Evolutionary conservation across 108 stramenopile species (phyloP), one percentile per base, ranked within the genome.

Genomic region (Skeletonema tropicum): DNA sequence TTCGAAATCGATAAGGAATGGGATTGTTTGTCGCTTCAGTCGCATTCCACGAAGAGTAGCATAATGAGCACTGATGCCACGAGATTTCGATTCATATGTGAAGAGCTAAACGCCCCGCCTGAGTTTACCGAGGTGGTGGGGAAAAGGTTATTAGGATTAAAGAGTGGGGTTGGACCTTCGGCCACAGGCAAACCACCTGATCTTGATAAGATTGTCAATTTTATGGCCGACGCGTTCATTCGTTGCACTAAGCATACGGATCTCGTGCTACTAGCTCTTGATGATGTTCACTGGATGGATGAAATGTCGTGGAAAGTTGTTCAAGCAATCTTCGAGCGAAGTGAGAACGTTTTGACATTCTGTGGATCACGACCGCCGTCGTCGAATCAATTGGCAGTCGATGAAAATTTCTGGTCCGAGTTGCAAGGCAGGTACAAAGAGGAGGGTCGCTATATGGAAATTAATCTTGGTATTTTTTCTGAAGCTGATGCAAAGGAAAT

Each of bases 241-340:
- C 46, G 76, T 33, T 86, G 87, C 45, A 89, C 85, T 30, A 57
- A 65, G 32, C 61, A 85, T 60, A 70, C 71, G 1, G 65, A 77
- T 31, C 52, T 89, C n/a, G 89, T 89, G 10, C 52, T 92, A 42
- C 59, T 92, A 25, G 86, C 85, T 21, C 60, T 92, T 26, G 91
- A 92, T 67, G 89, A 92, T 70, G 68, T 89, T 11, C 86, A 87
- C 12, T 73, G 79, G 46, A 79, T 87, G 68, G 91, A 92, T 70
- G 84, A 83, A 41, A 73, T 89, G 72, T 83, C 88, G 13, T 92
- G 89, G 89, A 87, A 76, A 41, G 84, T 89, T 32, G 73, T 92
- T 7, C 66, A 83, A 65, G 63, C 48, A 38, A 68, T 92, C 23
- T 85, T 79, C 29, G 65, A 79, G 36, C 58, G 70, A 30, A 66